Evolutionary conservation across 2,329 filamentous ascomycete species (phyloP).

Genomic region (Sporothrix protearum): DNA sequence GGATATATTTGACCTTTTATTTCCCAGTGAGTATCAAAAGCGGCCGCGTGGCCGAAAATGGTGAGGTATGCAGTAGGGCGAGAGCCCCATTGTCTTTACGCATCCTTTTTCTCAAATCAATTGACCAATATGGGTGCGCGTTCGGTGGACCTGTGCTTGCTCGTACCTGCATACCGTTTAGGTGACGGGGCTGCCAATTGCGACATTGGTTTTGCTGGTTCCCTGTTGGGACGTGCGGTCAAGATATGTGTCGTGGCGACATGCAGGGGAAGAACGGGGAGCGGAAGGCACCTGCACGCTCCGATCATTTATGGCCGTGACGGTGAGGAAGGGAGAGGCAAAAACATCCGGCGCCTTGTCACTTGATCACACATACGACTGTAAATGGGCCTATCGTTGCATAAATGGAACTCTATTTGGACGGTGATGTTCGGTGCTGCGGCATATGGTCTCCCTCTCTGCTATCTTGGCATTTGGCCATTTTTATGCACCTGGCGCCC

Average conservation of each 20-base stretch:
- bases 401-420: not conserved
- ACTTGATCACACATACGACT: constrained; percentile 11
- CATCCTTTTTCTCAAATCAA: not conserved
- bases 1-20: constrained; percentile 7
- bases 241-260: not conserved
- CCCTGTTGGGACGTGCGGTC: not conserved
- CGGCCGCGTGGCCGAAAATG: not conserved
- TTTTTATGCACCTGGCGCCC: not conserved
- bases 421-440: not conserved
- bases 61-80: not conserved
- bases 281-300: not conserved
- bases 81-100: not conserved
- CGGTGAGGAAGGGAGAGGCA: not conserved
- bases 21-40: not conserved
- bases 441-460: not conserved
- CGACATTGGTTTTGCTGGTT: not conserved
- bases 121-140: not conserved
- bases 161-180: constrained; percentile 19
- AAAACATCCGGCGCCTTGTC: not conserved
- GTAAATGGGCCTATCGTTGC: not conserved
- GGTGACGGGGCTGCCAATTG: not conserved
- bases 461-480: not conserved
- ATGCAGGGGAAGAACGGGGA: constrained; percentile 3
- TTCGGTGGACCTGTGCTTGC: not conserved
- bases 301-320: not conserved